Evolutionary conservation across 2,329 filamentous ascomycete genomes (phyloP).

Genomic region (Cladobotryum protrusum): DNA sequence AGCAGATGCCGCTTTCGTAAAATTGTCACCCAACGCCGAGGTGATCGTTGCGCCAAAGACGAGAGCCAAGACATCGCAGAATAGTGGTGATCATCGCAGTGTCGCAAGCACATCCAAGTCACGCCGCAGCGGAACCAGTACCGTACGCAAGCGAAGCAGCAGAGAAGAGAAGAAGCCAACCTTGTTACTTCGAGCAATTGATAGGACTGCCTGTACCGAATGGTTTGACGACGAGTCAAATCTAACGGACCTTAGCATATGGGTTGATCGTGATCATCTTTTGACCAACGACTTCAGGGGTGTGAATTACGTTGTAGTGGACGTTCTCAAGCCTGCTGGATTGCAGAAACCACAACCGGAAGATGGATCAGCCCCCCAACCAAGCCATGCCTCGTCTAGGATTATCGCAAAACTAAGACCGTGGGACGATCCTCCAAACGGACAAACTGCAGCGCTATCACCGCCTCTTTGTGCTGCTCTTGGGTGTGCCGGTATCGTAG

Average conservation of each 20-base stretch:
- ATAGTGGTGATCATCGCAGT: constrained; percentile 69
- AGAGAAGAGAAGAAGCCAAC: constrained; percentile 62
- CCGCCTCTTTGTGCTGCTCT: constrained; percentile 68
- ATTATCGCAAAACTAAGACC: constrained; percentile 68
- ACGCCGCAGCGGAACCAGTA: constrained; percentile 72
- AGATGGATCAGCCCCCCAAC: constrained; percentile 54
- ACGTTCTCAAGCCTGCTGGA: constrained; percentile 77
- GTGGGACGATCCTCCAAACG: constrained; percentile 86
- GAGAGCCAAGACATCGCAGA: constrained; percentile 61
- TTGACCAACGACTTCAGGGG: constrained; percentile 67
- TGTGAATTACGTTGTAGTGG: constrained; percentile 71
- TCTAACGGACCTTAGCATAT: constrained; percentile 61
- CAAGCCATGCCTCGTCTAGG: constrained; percentile 40
- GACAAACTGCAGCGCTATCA: constrained; percentile 73
- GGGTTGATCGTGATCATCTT: constrained; percentile 76
- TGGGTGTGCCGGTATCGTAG: constrained; percentile 66
- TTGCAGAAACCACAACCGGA: constrained; percentile 66
- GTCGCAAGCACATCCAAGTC: constrained; percentile 73
- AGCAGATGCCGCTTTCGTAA: constrained; percentile 70
- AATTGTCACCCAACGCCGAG: constrained; percentile 89
- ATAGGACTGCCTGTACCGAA: constrained; percentile 60
- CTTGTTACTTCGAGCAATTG: constrained; percentile 75
- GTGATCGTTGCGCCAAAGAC: constrained; percentile 96
- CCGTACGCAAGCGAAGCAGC: constrained; percentile 47
- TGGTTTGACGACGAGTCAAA: constrained; percentile 69